Evolutionary conservation across 345 rosid genomes (phyloP), one percentile per base, ranked within the genome.

Genomic region (Euclidium syriacum): DNA sequence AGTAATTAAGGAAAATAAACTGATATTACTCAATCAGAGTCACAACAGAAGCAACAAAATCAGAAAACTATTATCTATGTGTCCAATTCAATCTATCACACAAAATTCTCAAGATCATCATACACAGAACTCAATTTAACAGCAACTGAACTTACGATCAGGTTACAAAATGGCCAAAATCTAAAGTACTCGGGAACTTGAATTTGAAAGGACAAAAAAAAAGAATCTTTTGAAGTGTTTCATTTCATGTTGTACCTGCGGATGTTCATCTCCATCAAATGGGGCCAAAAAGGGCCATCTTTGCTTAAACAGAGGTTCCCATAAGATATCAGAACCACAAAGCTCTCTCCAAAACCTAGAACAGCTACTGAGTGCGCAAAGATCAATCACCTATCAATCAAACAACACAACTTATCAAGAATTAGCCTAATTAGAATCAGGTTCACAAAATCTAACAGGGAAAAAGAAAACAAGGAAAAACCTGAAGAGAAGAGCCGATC

Each of bases 331-430:
- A 34, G 88, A 83, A 49, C 62, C 40, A 34, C 94, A 87, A 3
- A 82, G 42, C 52, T 81, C 75, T 65, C 86, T 83, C 94, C 90
- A 90, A 59, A 78, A 79, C 57, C 65, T 80, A 52, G 90, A 83
- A 70, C 95, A 90, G 68, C 83, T 58, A 18, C 88, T 83, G 52
- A 87, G 65, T 23, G 81, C 69, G 23, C 88, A 83, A 53, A 90
- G 66, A 75, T 85, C 95, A 39, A 36, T 46, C 33, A 68, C 83
- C 94, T 87, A 33, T 24, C 41, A 53, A 70, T 42, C 52, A 63
- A 35, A 49, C 32, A 24, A 49, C 48, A 61, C 19, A 69, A 20
- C 2, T 9, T 7, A 38, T 24, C 46, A 48, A 48, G 46, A 63
- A 54, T 4, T 18, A 63, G 39, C 30, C 47, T n/a, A n/a, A n/a